Conservation (phyloP, 495 filamentous ascomycete species). For the Penicillium bialowiezense region DNA sequence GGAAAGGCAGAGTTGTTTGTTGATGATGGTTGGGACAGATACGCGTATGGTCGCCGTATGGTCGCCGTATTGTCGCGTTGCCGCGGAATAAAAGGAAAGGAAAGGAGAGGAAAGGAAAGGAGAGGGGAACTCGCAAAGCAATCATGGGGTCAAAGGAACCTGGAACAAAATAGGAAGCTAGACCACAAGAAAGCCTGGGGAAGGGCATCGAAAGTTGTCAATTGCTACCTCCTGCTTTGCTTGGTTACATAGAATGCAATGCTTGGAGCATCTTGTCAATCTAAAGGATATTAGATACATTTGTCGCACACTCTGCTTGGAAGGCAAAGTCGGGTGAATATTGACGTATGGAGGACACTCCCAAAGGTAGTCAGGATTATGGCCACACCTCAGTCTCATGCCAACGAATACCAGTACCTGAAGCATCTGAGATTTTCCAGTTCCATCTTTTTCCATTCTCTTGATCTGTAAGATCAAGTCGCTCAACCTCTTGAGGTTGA, state of each 20-base stretch:
- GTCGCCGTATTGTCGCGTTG: not conserved
- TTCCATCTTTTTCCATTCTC: slow-evolving; percentile 61
- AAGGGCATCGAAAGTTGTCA: too few relatives aligned
- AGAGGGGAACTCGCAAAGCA: too few relatives aligned
- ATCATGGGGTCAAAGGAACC: too few relatives aligned
- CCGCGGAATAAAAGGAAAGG: too few relatives aligned
- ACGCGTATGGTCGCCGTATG: not conserved
- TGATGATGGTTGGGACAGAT: not conserved
- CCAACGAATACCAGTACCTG: slow-evolving; percentile 50
- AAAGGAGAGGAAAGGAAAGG: too few relatives aligned
- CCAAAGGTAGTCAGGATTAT: slow-evolving; percentile 28
- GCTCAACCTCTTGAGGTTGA: slow-evolving; percentile 75
- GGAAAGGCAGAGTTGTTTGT: not conserved
- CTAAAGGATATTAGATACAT: too few relatives aligned
- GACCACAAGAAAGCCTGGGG: too few relatives aligned
- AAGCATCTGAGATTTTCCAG: slow-evolving; percentile 51
- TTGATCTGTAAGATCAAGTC: slow-evolving; percentile 67
- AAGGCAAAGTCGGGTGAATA: not conserved
- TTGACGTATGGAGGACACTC: not conserved
- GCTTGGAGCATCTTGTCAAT: too few relatives aligned
- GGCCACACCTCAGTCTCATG: slow-evolving; percentile 81
- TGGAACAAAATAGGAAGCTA: too few relatives aligned
- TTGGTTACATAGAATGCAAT: too few relatives aligned
- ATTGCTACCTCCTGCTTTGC: too few relatives aligned
- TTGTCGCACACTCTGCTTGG: too few relatives aligned